Evolutionary conservation across 2,329 filamentous ascomycete genomes (phyloP), one percentile per base, ranked within the genome.

Genomic region (Epichloe bromicola): DNA sequence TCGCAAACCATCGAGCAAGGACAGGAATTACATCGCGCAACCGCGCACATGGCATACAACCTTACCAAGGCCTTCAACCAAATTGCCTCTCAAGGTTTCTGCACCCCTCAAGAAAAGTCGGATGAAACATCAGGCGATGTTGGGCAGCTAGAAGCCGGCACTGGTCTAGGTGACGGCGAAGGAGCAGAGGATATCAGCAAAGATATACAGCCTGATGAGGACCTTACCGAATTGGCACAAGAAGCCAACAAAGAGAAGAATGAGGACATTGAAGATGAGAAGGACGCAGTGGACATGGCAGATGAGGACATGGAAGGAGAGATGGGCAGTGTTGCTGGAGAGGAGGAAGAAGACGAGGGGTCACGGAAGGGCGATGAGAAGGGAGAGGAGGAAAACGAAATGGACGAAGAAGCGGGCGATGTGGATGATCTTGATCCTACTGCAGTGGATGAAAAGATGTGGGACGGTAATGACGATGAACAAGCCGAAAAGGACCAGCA

Each of bases 131-230:
- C 81, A 48, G 80, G 79, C 19, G 79, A 86, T 53, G 77, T 80
- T 23, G 87, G 90, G 12, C 86, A 95, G 59, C 74, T 96, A 33
- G 91, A 98, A 67, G 82, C 82, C 38, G 94, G 94, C 15, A 97
- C 90, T 11, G 94, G 93, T 36, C 80, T 98, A 23, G 94, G 93
- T 19, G 93, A 96, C 44, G 94, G 93, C 11, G 87, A 96, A 66
- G 94, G 91, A 17, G 90, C 86, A 4, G 90, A 98, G 63, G 91
- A 98, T 66, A 97, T 98, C 57, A 97, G 90, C 68, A 97, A 98
- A 64, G 93, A 98, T 61, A 85, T 98, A 45, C 82, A 87, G 56
- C 85, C 91, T 15, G 91, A 98, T 54, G 93, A 99, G 65, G 90
- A 98, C 63, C 71, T 98, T 4, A 82, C 86, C 0, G 93, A 98